These are phyloP conservation scores for Rhinocladiella similis DNA, from an alignment of 2,329 filamentous ascomycete species.

Conservation along the genomic window DNA sequence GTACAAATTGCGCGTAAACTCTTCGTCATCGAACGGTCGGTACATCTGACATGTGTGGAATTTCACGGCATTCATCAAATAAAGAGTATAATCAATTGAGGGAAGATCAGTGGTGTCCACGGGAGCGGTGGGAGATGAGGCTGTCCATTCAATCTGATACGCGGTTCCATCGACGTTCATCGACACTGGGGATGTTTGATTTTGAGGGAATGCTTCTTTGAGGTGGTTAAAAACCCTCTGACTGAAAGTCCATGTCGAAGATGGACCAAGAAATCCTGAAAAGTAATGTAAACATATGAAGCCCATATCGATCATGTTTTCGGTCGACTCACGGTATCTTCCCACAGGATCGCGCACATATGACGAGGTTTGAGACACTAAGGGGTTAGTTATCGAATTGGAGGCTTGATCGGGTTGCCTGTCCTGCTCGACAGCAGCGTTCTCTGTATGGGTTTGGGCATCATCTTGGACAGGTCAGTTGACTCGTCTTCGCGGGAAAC, in stretches of 20 bases:
- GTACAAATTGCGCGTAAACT: slow-evolving; percentile 48
- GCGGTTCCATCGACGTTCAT: slow-evolving; percentile 53
- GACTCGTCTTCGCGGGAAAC: too few relatives aligned
- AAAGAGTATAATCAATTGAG: slow-evolving; percentile 53
- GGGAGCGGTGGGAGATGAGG: slow-evolving; percentile 36
- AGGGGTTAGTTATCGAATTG: not conserved
- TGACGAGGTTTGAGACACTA: not conserved
- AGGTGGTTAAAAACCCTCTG: slow-evolving; percentile 47
- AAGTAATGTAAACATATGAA: slow-evolving; percentile 42
- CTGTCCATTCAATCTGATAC: slow-evolving; percentile 55
- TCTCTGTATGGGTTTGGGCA: too few relatives aligned
- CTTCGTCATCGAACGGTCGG: slow-evolving; percentile 55
- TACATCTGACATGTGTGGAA: slow-evolving; percentile 57
- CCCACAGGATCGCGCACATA: slow-evolving; percentile 3
- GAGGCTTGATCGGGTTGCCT: not conserved
- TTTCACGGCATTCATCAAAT: slow-evolving; percentile 57
- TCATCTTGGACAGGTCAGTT: too few relatives aligned
- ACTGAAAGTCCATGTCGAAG: slow-evolving; percentile 59
- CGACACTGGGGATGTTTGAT: not conserved
- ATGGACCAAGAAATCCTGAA: slow-evolving; percentile 51
- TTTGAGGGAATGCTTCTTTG: slow-evolving; percentile 36
- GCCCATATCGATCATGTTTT: not conserved
- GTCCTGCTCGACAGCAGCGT: not conserved
- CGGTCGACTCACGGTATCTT: not conserved
- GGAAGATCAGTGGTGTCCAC: slow-evolving; percentile 39